Evolutionary conservation across 176 grass and related monocot species (phyloP).

Genomic region (Juncus effusus): DNA sequence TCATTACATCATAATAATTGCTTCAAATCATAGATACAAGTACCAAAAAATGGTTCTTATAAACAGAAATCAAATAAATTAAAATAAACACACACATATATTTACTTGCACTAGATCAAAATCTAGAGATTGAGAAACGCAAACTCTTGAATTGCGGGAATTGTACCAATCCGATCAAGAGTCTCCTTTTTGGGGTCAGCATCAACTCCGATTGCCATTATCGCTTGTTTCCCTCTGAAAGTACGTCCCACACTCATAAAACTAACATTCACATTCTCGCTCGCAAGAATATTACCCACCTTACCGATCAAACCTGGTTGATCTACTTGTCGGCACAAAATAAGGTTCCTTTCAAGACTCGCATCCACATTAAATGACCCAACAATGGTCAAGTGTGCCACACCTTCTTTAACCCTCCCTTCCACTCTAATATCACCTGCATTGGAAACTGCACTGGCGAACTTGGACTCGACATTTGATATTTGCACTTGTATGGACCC

Average conservation of each 20-base stretch:
- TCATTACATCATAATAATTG: too few relatives aligned
- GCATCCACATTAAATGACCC: slow-evolving; percentile 76
- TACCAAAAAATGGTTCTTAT: not conserved
- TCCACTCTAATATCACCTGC: slow-evolving; percentile 64
- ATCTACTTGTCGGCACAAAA: slow-evolving; percentile 89
- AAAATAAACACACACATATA: not conserved
- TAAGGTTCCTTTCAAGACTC: slow-evolving; percentile 83
- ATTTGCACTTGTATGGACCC: slow-evolving; percentile 70
- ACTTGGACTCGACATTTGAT: slow-evolving; percentile 61
- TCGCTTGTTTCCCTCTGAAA: slow-evolving; percentile 69
- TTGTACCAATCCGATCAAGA: slow-evolving; percentile 62
- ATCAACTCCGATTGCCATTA: slow-evolving; percentile 97
- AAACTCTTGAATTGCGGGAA: slow-evolving; percentile 78
- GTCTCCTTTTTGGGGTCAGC: slow-evolving; percentile 76
- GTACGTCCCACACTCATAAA: slow-evolving; percentile 97
- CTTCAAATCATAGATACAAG: not conserved
- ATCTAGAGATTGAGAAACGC: slow-evolving; percentile 84
- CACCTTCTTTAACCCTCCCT: slow-evolving; percentile 77
- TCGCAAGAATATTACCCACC: slow-evolving; percentile 71
- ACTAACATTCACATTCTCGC: slow-evolving; percentile 78
- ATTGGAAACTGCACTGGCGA: slow-evolving; percentile 54
- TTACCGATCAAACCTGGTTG: slow-evolving; percentile 90
- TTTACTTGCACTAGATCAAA: not conserved
- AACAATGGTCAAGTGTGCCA: slow-evolving; percentile 64
- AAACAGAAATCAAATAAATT: not conserved